Base-by-base conservation (phyloP, 2,329 filamentous ascomycete species). In the Pochonia chlamydosporia region DNA sequence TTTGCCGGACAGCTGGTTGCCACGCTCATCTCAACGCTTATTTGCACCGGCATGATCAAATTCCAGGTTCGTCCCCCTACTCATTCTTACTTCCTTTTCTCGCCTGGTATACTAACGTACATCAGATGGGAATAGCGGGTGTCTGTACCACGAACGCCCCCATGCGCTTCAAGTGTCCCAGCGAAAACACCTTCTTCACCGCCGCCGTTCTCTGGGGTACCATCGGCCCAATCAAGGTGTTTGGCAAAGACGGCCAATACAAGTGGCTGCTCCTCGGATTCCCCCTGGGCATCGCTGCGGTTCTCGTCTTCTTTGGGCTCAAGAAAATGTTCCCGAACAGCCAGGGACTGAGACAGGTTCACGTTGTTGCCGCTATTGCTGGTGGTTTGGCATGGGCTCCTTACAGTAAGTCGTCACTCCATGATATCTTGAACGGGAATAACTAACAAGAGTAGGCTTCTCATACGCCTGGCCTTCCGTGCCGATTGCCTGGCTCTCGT, bases 391-490 rank as follows among this genome's bases (percentile, higher is more conserved):
- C 59, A 33, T 72, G 68, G 64, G 64, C 69, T 0, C 72, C 68
- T 0, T 76, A 73, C 56, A 78, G 49, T 50, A 47, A 5, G 48
- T 33, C n/a, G n/a, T n/a, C n/a, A n/a, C n/a, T n/a, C n/a, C n/a
- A n/a, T n/a, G n/a, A n/a, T n/a, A n/a, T n/a, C n/a, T n/a, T n/a
- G n/a, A n/a, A n/a, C n/a, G n/a, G n/a, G n/a, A n/a, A n/a, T n/a
- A 35, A 35, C 25, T 45, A 39, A 46, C 25, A 14, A 23, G 7
- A 9, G 1, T 5, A 50, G 48, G 73, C 24, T 50, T 66, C 40
- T 65, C 64, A 11, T 78, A 76, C 54, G 57, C 69, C 31, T 71
- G 67, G 65, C 72, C 71, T 3, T 65, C 69, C 25, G 67, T 78
- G 3, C 71, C 71, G 3, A 63, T 77, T 13, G 73, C 69, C 4